A percentile compares a stretch with the other conserved stretches of the same genome.
These are phyloP conservation scores for Anaeromyces robustus DNA, from an alignment of 192 early-diverging fungal species.

Conservation along the genomic window DNA sequence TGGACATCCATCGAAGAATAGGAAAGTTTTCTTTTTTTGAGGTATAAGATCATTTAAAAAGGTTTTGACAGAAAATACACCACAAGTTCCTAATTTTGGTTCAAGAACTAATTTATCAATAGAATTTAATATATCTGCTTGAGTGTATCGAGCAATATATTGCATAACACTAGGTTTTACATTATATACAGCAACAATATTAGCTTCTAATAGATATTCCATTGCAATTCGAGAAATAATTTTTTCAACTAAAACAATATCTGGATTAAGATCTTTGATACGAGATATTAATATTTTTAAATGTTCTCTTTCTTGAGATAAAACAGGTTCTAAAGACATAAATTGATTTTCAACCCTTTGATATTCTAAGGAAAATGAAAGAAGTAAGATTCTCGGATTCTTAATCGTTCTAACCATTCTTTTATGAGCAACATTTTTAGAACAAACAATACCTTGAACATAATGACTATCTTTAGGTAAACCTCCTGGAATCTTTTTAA, in stretches of 20 bases:
- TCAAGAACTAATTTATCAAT: constrained; percentile 62
- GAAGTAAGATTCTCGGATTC: constrained; percentile 66
- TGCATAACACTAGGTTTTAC: constrained; percentile 78
- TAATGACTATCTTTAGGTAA: constrained; percentile 60
- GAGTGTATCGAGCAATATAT: constrained; percentile 70
- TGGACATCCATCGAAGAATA: constrained; percentile 77
- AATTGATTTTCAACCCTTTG: constrained; percentile 54
- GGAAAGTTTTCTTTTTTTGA: constrained; percentile 61
- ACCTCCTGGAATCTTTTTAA: constrained; percentile 89
- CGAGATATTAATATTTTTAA: constrained; percentile 61
- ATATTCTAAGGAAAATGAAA: constrained; percentile 78
- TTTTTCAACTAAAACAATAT: constrained; percentile 66
- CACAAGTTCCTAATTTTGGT: constrained; percentile 64
- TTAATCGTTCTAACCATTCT: constrained; percentile 55
- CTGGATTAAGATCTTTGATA: constrained; percentile 57
- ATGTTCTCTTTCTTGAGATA: constrained; percentile 73
- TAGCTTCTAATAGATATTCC: constrained; percentile 59
- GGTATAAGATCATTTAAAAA: constrained; percentile 69
- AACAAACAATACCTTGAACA: constrained; percentile 79
- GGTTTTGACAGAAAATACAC: constrained; percentile 56
- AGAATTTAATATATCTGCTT: constrained; percentile 64
- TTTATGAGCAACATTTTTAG: constrained; percentile 85
- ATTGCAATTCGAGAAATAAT: constrained; percentile 70
- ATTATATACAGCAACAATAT: constrained; percentile 66
- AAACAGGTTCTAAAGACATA: constrained; percentile 61